Percentiles rank a stretch among this genome's conserved stretches.
phyloP scores from a whole-genome alignment of 1,139 yeast genomes.

The Yamadazyma dushanensis region DNA sequence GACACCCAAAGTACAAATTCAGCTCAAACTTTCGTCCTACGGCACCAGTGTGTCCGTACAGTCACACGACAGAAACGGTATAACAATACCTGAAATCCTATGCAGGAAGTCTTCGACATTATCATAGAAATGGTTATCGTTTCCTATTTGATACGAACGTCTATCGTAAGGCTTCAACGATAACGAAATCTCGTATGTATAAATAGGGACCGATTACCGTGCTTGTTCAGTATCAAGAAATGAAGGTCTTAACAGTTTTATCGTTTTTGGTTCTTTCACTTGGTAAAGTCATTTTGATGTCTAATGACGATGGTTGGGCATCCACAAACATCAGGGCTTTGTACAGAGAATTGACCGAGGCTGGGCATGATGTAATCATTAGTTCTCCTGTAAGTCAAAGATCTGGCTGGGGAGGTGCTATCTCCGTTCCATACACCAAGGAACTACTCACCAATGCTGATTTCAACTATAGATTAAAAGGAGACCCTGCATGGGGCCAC shows the following conservation, averaged over 20 bases:
- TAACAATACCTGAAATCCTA: too few relatives aligned
- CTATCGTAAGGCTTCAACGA: not conserved
- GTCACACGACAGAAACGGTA: constrained; percentile 1
- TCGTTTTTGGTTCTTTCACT: constrained; percentile 12
- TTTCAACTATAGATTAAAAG: constrained; percentile 39
- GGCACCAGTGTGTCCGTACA: not conserved
- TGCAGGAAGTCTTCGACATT: too few relatives aligned
- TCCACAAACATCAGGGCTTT: constrained; percentile 61
- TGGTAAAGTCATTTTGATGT: constrained; percentile 51
- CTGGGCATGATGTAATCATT: constrained; percentile 55
- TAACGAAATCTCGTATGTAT: too few relatives aligned
- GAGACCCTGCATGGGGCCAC: constrained; percentile 50
- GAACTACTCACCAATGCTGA: constrained; percentile 44
- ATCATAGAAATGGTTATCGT: not conserved
- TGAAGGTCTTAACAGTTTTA: constrained; percentile 14
- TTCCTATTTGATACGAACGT: not conserved
- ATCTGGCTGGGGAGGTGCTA: constrained; percentile 60
- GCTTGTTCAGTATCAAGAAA: constrained; percentile 1
- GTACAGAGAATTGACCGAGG: constrained; percentile 52
- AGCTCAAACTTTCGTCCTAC: too few relatives aligned
- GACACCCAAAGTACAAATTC: too few relatives aligned
- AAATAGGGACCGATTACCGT: not conserved
- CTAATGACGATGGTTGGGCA: constrained; percentile 63
- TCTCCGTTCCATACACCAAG: constrained; percentile 43
- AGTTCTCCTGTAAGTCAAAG: constrained; percentile 61